Evolutionary conservation across 2,329 filamentous ascomycete species (phyloP), one percentile per base, ranked within the genome.

Genomic region (Nigrospora oryzae): DNA sequence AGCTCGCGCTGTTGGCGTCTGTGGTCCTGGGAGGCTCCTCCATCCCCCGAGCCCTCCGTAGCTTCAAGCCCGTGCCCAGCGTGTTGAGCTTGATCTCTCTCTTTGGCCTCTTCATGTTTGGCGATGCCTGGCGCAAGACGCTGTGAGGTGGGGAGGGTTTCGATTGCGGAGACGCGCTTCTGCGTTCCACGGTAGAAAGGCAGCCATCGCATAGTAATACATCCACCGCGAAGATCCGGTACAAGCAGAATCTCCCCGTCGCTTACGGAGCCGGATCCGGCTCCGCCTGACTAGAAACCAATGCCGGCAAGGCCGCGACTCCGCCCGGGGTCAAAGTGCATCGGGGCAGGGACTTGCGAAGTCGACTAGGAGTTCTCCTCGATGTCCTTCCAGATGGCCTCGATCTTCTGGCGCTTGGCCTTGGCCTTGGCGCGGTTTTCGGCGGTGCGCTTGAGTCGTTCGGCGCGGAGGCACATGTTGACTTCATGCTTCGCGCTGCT

Each of bases 1-100:
- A 97, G 67, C 71, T 95, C 37, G 87, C 85, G n/a, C 75, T 98
- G 11, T 73, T 96, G 37, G 93, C 93, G 5, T 95, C 88, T 1
- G 58, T 89, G n/a, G 69, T 97, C 23, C 76, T 98, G 33, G 91
- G 77, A 36, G 89, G 89, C 16, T 86, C 86, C 36, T 85, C 87
- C 2, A 83, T 97, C 48, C 93, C 93, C 12, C 78, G 93, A 43
- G 93, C 89, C 5, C 81, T 98, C 58, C 87, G 82, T 63, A 77
- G 83, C 36, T 74, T 77, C 55, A 98, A 97, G 76, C 86, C 88
- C 1, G 78, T 98, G 43, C 91, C 93, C 1, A 74, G 86, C 45
- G 79, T 83, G 11, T 69, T 98, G 59, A 91, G 87, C 59, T 59
- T 89, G 40, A 61, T 97, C 58, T 89, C 91, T 13, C 70, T 81